phyloP scores from a whole-genome alignment of 805 yeast species.

The Blastobotrys muscicola region DNA sequence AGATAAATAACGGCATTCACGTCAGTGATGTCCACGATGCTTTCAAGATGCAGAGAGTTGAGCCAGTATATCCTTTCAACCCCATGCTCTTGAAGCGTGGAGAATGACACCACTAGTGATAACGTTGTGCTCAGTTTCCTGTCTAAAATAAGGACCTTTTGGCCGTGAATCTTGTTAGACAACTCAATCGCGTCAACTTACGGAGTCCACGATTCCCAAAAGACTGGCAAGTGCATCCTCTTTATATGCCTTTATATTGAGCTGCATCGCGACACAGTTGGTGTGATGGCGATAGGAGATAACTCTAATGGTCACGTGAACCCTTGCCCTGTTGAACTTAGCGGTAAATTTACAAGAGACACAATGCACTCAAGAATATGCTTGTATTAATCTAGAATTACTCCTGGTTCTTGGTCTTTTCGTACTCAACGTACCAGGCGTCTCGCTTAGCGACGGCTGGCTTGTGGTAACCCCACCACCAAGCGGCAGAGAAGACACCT shows the following conservation, averaged over 20 bases:
- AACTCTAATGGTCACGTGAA: not conserved
- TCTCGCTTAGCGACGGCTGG: conserved; percentile 67
- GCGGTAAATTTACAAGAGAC: too few species aligned
- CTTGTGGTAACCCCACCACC: conserved; percentile 74
- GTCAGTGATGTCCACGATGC: not conserved
- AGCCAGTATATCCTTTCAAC: conserved; percentile 44
- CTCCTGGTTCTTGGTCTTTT: conserved; percentile 50
- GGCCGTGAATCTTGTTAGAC: conserved; percentile 14
- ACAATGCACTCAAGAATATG: too few species aligned
- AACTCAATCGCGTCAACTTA: conserved; percentile 7
- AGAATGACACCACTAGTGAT: conserved; percentile 48
- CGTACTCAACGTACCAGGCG: conserved; percentile 69
- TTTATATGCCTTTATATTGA: conserved; percentile 11
- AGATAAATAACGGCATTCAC: conserved; percentile 6
- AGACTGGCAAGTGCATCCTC: conserved; percentile 16
- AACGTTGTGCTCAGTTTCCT: conserved; percentile 38
- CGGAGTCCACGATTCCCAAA: conserved; percentile 22
- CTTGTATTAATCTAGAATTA: not conserved
- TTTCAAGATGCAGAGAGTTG: conserved; percentile 16
- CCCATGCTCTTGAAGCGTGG: conserved; percentile 40
- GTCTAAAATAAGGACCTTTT: conserved; percentile 35
- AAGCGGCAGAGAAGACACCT: conserved; percentile 52
- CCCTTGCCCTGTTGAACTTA: too few species aligned
- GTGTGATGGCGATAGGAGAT: not conserved
- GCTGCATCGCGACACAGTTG: conserved; percentile 1